Evolutionary conservation across 78 protist genomes (phyloP).

Genomic region (Guillardia theta): DNA sequence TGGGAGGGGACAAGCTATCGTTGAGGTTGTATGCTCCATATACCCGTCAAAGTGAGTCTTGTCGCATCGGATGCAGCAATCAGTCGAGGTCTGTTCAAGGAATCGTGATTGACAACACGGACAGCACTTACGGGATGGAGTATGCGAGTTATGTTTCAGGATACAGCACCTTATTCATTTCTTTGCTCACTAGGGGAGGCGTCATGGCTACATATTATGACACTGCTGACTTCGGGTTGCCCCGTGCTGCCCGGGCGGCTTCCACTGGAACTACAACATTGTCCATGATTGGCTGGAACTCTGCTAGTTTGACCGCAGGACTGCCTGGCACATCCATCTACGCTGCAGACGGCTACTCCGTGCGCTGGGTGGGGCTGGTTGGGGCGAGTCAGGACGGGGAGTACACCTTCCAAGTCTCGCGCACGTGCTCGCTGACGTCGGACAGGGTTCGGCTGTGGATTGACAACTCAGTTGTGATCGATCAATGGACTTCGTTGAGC

Average conservation of each 20-base stretch:
- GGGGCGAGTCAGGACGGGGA: neutral
- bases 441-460: slow-evolving; percentile 18
- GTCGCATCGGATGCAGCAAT: neutral
- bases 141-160: neutral
- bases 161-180: neutral
- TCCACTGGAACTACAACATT: too few relatives aligned
- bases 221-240: neutral
- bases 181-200: neutral
- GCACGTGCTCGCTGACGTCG: neutral
- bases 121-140: neutral
- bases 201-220: neutral
- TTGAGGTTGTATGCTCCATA: neutral
- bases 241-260: neutral
- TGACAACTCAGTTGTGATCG: neutral
- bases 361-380: neutral
- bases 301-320: neutral
- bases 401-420: neutral
- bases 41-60: neutral
- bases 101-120: neutral
- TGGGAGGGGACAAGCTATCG: neutral
- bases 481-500: neutral
- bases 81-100: neutral
- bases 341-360: neutral
- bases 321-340: neutral
- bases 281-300: neutral